These are phyloP conservation scores for Penicillium paxilli DNA, from an alignment of 495 filamentous ascomycete genomes.

Conservation along the genomic window DNA sequence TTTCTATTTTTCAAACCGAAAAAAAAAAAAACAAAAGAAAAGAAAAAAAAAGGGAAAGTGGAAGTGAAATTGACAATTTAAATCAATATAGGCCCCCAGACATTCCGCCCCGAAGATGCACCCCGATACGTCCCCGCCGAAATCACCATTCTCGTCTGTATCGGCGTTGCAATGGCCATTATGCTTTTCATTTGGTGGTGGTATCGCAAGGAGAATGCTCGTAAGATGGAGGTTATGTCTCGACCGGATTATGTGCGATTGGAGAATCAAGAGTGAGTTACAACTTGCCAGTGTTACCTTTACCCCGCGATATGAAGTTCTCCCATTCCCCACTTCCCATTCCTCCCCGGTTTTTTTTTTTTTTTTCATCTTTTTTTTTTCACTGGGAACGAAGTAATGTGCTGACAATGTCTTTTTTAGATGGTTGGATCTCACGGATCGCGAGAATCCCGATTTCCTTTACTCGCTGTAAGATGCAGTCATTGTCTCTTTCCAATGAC, in stretches of 20 bases:
- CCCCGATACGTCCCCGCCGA: conserved; percentile 67
- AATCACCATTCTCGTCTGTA: conserved; percentile 68
- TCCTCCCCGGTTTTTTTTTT: no score
- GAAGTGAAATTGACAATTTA: conserved; percentile 9
- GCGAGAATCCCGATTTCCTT: conserved; percentile 42
- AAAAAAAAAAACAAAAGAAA: no score
- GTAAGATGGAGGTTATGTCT: conserved; percentile 55
- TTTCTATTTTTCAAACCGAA: background rate
- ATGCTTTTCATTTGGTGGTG: conserved; percentile 64
- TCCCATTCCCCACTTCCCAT: background rate
- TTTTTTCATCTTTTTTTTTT: no score
- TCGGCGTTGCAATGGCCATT: conserved; percentile 53
- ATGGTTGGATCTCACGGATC: conserved; percentile 59
- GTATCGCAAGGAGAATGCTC: conserved; percentile 59
- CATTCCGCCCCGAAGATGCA: conserved; percentile 58
- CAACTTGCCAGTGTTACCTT: no score
- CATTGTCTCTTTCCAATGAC: no score
- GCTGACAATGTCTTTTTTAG: conserved; percentile 11
- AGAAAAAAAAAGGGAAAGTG: no score
- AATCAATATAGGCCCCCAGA: conserved; percentile 43
- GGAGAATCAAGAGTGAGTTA: conserved; percentile 66
- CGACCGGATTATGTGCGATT: conserved; percentile 60
- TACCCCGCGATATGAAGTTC: no score
- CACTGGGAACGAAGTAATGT: no score
- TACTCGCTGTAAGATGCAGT: conserved; percentile 27